These are phyloP conservation scores for Ormosia emarginata DNA, from an alignment of 306 rosid species.

Conservation along the genomic window DNA sequence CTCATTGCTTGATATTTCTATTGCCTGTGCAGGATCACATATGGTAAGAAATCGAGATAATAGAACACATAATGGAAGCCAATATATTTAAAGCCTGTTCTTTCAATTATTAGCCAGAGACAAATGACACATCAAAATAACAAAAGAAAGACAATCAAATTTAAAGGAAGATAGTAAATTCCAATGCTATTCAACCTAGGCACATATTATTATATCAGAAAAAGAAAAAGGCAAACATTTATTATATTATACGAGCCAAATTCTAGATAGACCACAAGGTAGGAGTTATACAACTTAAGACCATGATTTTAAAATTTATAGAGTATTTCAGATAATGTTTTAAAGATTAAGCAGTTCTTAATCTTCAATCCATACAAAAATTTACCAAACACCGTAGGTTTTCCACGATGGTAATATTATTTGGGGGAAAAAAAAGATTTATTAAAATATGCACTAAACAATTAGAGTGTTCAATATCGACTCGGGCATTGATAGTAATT, in stretches of 20 bases:
- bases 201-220: background rate
- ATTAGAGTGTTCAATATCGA: background rate
- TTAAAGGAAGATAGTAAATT: background rate
- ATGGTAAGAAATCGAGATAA: background rate
- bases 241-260: background rate
- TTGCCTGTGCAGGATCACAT: conserved; percentile 53
- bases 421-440: background rate
- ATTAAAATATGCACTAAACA: background rate
- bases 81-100: background rate
- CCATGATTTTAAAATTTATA: conserved; percentile 1
- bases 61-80: background rate
- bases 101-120: background rate
- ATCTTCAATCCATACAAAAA: background rate
- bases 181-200: background rate
- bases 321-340: background rate
- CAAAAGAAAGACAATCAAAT: background rate
- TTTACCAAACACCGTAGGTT: background rate
- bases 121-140: conserved; percentile 5
- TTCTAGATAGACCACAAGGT: conserved; percentile 2
- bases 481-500: background rate
- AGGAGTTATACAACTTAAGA: background rate
- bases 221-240: background rate
- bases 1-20: conserved; percentile 89
- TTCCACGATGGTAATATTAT: background rate
- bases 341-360: conserved; percentile 5